These are phyloP conservation scores for Mesembryanthemum crystallinum DNA, from an alignment of 148 eudicot species.

Conservation along the genomic window DNA sequence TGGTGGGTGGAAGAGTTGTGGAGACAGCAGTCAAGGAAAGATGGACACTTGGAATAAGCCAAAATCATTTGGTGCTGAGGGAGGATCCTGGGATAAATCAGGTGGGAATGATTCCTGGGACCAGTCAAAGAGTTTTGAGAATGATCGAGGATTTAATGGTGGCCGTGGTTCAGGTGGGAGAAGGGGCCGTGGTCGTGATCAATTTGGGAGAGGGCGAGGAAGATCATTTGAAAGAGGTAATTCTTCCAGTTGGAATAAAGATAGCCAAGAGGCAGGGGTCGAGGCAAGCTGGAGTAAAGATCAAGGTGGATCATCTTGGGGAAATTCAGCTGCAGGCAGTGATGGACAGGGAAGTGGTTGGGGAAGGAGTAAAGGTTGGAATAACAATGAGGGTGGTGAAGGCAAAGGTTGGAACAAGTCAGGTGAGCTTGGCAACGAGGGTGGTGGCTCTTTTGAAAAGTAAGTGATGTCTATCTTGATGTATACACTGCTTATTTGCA, in stretches of 20 bases:
- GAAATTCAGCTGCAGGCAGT: slow-evolving; percentile 10
- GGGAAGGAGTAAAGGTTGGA: slow-evolving; percentile 21
- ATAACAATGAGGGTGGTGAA: slow-evolving; percentile 11
- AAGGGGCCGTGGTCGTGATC: slow-evolving; percentile 34
- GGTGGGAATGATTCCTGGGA: slow-evolving; percentile 31
- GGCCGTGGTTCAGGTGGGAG: slow-evolving; percentile 42
- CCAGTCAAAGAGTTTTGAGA: slow-evolving; percentile 20
- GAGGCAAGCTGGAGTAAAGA: slow-evolving; percentile 21
- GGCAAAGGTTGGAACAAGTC: background rate
- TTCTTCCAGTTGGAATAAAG: slow-evolving; percentile 26
- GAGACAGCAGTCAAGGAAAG: slow-evolving; percentile 15
- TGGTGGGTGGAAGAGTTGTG: slow-evolving; percentile 22
- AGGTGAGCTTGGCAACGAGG: too few species aligned
- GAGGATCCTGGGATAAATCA: slow-evolving; percentile 18
- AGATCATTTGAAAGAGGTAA: slow-evolving; percentile 36
- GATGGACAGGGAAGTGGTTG: background rate
- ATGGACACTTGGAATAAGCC: slow-evolving; percentile 17
- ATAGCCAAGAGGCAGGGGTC: slow-evolving; percentile 26
- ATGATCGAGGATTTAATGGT: slow-evolving; percentile 26
- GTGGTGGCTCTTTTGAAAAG: background rate
- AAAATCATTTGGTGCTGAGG: slow-evolving; percentile 18
- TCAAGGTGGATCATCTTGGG: slow-evolving; percentile 27
- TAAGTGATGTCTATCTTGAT: background rate
- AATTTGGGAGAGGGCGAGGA: slow-evolving; percentile 31
- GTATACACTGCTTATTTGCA: too few species aligned